Evolutionary conservation across 495 filamentous ascomycete species (phyloP).

Genomic region (Xylaria longipes): DNA sequence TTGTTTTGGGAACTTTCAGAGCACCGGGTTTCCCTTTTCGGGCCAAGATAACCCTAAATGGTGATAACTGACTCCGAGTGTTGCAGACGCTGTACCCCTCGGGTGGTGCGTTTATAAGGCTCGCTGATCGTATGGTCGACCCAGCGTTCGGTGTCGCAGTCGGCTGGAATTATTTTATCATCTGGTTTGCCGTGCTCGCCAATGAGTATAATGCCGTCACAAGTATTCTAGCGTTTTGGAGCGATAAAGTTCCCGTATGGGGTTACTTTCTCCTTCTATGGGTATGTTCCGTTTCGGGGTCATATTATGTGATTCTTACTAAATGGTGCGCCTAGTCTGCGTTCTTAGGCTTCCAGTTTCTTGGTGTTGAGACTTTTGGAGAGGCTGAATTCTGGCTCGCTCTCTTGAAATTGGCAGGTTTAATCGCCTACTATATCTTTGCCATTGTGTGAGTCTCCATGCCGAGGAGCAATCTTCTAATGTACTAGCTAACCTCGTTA

Average conservation of each 20-base stretch:
- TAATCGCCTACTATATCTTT: conserved; percentile 72
- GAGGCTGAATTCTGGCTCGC: conserved; percentile 72
- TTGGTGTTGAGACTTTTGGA: conserved; percentile 60
- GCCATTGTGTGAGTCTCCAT: conserved; percentile 61
- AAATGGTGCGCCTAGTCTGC: conserved; percentile 37
- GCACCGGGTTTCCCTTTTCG: too few species aligned
- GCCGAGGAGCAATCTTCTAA: background rate
- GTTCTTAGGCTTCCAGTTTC: conserved; percentile 54
- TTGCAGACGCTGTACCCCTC: conserved; percentile 74
- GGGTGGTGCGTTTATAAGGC: conserved; percentile 64
- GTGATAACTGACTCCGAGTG: too few species aligned
- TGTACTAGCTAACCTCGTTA: conserved; percentile 19
- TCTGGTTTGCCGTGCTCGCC: conserved; percentile 65
- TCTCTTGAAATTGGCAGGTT: conserved; percentile 69
- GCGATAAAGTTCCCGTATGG: conserved; percentile 53
- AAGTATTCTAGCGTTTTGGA: conserved; percentile 67
- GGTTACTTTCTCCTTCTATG: conserved; percentile 73
- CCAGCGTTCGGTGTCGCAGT: conserved; percentile 83
- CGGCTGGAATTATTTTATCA: conserved; percentile 79
- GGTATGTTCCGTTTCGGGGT: conserved; percentile 48
- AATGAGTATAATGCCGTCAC: conserved; percentile 66
- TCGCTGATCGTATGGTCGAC: conserved; percentile 75
- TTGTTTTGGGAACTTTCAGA: too few species aligned
- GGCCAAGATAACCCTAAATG: too few species aligned
- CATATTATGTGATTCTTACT: background rate